phyloP scores from a whole-genome alignment of 106 monocot genomes.

The Dactylorhiza incarnata region DNA sequence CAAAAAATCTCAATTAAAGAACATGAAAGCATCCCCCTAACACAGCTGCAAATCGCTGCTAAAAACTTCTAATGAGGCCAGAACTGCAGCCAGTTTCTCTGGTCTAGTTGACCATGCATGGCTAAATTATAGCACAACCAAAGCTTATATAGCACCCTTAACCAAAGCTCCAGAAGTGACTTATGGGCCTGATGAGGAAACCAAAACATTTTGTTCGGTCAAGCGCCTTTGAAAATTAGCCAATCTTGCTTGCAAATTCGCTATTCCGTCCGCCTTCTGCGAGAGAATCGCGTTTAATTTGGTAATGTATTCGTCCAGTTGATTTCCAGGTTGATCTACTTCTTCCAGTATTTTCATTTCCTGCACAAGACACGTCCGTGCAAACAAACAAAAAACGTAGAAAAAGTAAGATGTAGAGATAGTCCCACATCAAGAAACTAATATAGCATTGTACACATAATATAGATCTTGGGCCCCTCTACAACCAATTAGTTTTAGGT shows the following conservation, averaged over 20 bases:
- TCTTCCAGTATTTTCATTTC: conserved; percentile 87
- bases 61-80: background rate
- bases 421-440: background rate
- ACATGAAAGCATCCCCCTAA: background rate
- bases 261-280: conserved; percentile 71
- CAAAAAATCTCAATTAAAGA: background rate
- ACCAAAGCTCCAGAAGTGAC: background rate
- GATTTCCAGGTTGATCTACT: conserved; percentile 79
- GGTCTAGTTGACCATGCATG: background rate
- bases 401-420: background rate
- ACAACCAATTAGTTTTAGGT: too few relatives aligned
- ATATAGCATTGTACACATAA: background rate
- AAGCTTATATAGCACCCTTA: background rate
- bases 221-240: conserved; percentile 78
- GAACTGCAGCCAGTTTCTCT: background rate
- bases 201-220: conserved; percentile 69
- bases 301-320: conserved; percentile 69
- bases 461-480: too few relatives aligned
- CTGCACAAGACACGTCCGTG: conserved; percentile 14
- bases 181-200: conserved; percentile 46
- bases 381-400: background rate
- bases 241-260: conserved; percentile 66
- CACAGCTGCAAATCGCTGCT: background rate
- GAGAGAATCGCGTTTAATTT: conserved; percentile 69
- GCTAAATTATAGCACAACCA: background rate